Evolutionary conservation across 2,329 filamentous ascomycete species (phyloP).

Genomic region (Dichotomopilus funicola): DNA sequence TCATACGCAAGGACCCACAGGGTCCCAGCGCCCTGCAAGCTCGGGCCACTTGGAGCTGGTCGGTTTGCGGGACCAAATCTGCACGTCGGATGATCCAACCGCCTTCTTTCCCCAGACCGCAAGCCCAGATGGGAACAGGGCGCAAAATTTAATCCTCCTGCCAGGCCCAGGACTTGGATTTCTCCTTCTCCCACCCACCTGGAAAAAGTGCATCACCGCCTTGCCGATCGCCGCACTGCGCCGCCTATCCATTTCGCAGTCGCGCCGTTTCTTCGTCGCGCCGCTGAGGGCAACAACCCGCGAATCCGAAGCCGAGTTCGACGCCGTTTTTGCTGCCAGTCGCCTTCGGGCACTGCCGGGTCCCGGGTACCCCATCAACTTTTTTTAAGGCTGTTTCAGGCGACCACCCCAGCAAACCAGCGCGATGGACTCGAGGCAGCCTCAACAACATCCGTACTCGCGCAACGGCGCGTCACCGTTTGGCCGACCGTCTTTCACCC

Average conservation of each 20-base stretch:
- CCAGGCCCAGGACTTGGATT: background rate
- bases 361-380: too few species aligned
- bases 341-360: background rate
- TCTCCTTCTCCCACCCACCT: conserved; percentile 1
- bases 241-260: background rate
- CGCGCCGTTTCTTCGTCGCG: background rate
- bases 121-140: conserved; percentile 8
- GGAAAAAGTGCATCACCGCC: background rate
- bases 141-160: conserved; percentile 23
- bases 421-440: conserved; percentile 32
- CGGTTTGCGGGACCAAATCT: conserved; percentile 18
- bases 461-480: conserved; percentile 32
- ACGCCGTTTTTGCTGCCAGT: background rate
- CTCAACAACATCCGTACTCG: conserved; percentile 29
- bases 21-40: conserved; percentile 10
- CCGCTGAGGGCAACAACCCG: background rate
- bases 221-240: background rate
- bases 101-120: conserved; percentile 22
- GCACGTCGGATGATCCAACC: conserved; percentile 25
- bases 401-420: background rate
- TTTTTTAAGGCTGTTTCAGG: conserved; percentile 7
- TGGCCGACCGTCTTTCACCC: conserved; percentile 26
- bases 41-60: conserved; percentile 17
- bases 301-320: background rate
- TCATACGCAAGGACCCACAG: background rate